Base-by-base conservation (phyloP, 2,329 filamentous ascomycete genomes). In the Fusarium praegraminearum region DNA sequence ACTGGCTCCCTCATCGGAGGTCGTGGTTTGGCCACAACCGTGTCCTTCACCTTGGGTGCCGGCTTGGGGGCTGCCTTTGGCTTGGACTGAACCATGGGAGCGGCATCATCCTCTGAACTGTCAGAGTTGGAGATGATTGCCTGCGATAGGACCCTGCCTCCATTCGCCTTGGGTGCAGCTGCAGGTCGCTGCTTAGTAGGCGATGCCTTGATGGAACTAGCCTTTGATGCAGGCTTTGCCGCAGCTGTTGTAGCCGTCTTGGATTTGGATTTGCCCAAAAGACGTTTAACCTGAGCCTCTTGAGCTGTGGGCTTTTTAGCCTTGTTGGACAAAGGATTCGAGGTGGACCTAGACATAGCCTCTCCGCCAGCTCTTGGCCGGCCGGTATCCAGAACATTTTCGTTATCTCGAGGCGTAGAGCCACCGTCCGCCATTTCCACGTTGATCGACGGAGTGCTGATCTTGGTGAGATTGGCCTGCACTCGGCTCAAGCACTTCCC, bases 401-500 rank as follows among this genome's bases (percentile, higher is more conserved):
- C 70, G 20, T 74, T 82, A 62, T 83, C 84, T 61, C 78, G 80
- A 46, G 79, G 78, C 16, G 78, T 79, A 24, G 78, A 79, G 45
- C 75, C 80, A 16, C 85, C 85, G 22, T 89, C 86, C 11, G 79
- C 78, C 71, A 85, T 86, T 59, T 86, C 83, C 8, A 81, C 78
- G 66, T 83, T 83, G 69, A 83, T 81, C 74, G 85, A 87, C 2
- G 86, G 82, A 6, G 77, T n/a, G 82, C 76, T 33, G 77, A 79
- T 84, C 74, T 85, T 86, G 50, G 85, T 87, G 45, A 91, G 82
- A 12, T 84, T 83, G 13, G 84, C 86, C 69, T 90, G 88, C 11
- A 91, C 78, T 71, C 86, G 88, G 78, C 89, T 90, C 35, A 91
- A 78, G 52, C 85, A 86, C 52, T 86, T 89, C 54, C 88, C 88